Percentiles rank a stretch among this genome's conserved stretches.
phyloP scores from a whole-genome alignment of 2,329 filamentous ascomycete genomes.

The Calonectria pteridis region DNA sequence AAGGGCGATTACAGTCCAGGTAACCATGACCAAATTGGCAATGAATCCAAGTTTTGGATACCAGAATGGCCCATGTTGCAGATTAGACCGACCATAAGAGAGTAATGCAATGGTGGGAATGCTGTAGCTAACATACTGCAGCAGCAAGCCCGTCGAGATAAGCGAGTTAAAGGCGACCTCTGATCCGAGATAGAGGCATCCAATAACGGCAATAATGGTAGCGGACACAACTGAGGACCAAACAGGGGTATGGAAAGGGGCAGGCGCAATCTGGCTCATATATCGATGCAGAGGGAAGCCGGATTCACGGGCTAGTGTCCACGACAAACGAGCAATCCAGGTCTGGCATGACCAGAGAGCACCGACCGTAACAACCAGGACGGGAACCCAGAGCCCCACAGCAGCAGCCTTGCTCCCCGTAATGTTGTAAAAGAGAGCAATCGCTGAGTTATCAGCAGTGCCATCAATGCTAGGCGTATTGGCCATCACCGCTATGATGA shows the following conservation, averaged over 20 bases:
- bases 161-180: constrained; percentile 44
- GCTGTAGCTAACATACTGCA: constrained; percentile 46
- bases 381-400: constrained; percentile 38
- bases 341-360: constrained; percentile 44
- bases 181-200: constrained; percentile 45
- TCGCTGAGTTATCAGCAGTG: constrained; percentile 35
- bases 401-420: constrained; percentile 39
- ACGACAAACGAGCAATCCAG: constrained; percentile 46
- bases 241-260: constrained; percentile 40
- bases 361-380: constrained; percentile 39
- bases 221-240: constrained; percentile 43
- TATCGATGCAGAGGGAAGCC: constrained; percentile 41
- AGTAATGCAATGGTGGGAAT: constrained; percentile 43
- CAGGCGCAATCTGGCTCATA: constrained; percentile 37
- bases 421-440: constrained; percentile 38
- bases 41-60: constrained; percentile 38
- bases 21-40: constrained; percentile 41
- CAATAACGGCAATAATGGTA: constrained; percentile 39
- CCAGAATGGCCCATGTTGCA: constrained; percentile 47
- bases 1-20: constrained; percentile 38
- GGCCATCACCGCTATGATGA: constrained; percentile 34
- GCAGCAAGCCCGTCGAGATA: constrained; percentile 39
- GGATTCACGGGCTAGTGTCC: constrained; percentile 44
- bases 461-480: constrained; percentile 35
- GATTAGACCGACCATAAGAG: constrained; percentile 36